A percentile compares a stretch with the other conserved stretches of the same genome.
These are phyloP conservation scores for Carex scoparia DNA, from an alignment of 176 grass and related monocot genomes.

Conservation along the genomic window DNA sequence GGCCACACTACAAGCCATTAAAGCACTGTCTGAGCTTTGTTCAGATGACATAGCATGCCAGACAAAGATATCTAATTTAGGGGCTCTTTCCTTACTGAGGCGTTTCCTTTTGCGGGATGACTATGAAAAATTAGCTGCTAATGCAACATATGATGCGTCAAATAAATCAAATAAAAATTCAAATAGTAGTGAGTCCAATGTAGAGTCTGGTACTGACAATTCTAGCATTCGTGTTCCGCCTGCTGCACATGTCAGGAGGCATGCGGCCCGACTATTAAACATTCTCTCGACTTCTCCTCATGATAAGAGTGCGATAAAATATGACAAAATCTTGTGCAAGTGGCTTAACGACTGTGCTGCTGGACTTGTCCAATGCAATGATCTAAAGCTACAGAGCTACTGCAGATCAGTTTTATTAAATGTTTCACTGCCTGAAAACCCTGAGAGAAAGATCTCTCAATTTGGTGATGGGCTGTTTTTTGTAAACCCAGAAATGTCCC, in stretches of 20 bases:
- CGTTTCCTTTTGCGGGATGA: constrained; percentile 82
- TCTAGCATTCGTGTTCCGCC: constrained; percentile 81
- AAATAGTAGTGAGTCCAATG: constrained; percentile 48
- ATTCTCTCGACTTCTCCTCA: constrained; percentile 85
- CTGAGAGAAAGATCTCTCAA: constrained; percentile 53
- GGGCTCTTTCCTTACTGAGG: constrained; percentile 61
- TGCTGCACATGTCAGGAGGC: constrained; percentile 83
- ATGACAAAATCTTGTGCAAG: constrained; percentile 75
- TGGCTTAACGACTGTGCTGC: constrained; percentile 90
- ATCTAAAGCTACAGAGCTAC: constrained; percentile 83
- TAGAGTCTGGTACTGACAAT: constrained; percentile 44
- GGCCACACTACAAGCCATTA: constrained; percentile 84
- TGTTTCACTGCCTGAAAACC: constrained; percentile 43
- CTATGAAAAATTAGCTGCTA: constrained; percentile 96
- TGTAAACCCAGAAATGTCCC: constrained; percentile 71
- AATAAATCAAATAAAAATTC: constrained; percentile 38
- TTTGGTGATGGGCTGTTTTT: constrained; percentile 89
- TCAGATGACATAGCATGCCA: constrained; percentile 72
- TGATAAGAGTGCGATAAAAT: constrained; percentile 61
- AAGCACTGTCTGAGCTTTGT: constrained; percentile 88
- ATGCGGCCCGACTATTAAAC: constrained; percentile 68
- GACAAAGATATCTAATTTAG: constrained; percentile 76
- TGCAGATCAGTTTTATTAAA: constrained; percentile 75
- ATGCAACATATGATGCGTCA: constrained; percentile 91
- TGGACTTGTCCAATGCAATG: constrained; percentile 58